Conservation (phyloP, 805 yeast genomes). For the Kodamaea hsintzibuensis region DNA sequence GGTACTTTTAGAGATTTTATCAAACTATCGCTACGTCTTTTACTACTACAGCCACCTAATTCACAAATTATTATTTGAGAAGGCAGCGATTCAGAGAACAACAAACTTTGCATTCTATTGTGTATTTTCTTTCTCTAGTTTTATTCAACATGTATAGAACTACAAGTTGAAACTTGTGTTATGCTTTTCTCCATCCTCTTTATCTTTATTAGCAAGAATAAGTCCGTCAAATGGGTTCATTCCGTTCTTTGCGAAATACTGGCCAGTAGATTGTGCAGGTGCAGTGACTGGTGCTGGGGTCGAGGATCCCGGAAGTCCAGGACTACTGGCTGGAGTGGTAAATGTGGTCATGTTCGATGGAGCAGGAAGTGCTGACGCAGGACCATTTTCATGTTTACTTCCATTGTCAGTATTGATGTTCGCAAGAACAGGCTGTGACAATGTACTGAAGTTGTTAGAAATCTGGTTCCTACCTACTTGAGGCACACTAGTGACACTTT, state of each 20-base stretch:
- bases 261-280: conserved; percentile 35
- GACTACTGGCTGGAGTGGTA: conserved; percentile 17
- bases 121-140: not conserved
- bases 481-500: conserved; percentile 10
- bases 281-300: conserved; percentile 21
- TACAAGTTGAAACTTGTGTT: conserved; percentile 1
- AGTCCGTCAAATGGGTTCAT: conserved; percentile 42
- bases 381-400: conserved; percentile 3
- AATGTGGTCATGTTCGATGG: not conserved
- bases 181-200: conserved; percentile 3
- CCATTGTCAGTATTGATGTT: conserved; percentile 1
- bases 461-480: conserved; percentile 26
- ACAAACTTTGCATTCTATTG: not conserved
- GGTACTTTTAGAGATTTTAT: too few relatives aligned
- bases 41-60: too few relatives aligned
- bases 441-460: conserved; percentile 24
- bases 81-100: too few relatives aligned
- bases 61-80: too few relatives aligned
- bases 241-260: conserved; percentile 35
- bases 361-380: conserved; percentile 7
- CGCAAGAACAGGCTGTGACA: conserved; percentile 5
- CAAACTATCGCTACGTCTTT: too few relatives aligned
- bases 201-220: conserved; percentile 25
- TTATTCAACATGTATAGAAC: not conserved
- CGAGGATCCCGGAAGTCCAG: conserved; percentile 12